Base-by-base conservation (phyloP, 371 early-diverging fungal species). In the Chytridium lagenaria region DNA sequence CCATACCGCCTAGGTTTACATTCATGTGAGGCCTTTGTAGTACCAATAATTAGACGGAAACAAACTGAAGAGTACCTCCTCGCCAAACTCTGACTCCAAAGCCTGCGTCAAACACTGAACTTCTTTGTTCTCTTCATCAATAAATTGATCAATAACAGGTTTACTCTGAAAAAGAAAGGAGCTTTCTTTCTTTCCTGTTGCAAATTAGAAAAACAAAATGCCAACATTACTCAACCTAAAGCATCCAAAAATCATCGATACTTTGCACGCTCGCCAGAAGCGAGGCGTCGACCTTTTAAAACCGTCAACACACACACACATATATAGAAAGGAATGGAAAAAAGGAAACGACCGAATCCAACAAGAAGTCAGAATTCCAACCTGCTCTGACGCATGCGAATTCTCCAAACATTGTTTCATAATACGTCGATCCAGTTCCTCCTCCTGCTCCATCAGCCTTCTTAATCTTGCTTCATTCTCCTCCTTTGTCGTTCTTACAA, bases 381-480 rank as follows among this genome's bases (percentile, higher is more conserved):
- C 61, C 61, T 61, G 31, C 26, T 23, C 61, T 16, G 61, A 61
- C 2, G 31, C 19, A 61, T 61, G 36, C 19, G 36, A 3, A 37
- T 61, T 61, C 10, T 61, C 61, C 10, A 7, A 7, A 15, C 61
- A 61, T 15, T 37, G 61, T 36, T 61, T 61, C 23, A 34, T 34
- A 34, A 34, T 61, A 33, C 31, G 7, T 26, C 55, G 55, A 26
- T 52, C 55, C 12, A 52, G 55, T 15, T 52, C 55, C 26, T 52
- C n/a, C 55, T 52, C 55, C 5, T 52, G 55, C 12, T 52, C 55
- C 61, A 61, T 7, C 30, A 37, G 36, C 7, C 19, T 34, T 34
- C 36, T 37, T 23, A 61, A 61, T 34, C 61, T 5, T 31, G 3
- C 12, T 3, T 28, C 31, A 36, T 34, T 34, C 34, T 31, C 34